phyloP scores from a whole-genome alignment of 768 basidiomycete species.

The Tephrocybe rancida region DNA sequence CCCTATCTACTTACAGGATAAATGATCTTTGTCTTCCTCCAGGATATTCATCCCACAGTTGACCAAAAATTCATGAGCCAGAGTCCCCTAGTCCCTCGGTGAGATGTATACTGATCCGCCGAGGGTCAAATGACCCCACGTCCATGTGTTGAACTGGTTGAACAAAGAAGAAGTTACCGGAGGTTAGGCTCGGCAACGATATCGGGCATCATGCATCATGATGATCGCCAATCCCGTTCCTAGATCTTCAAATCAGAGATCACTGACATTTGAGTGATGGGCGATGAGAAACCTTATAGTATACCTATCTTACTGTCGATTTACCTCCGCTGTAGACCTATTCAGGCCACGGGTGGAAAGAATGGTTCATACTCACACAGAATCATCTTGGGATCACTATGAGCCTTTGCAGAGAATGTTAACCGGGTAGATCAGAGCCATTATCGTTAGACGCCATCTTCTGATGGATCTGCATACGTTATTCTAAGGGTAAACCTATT shows the following conservation, averaged over 20 bases:
- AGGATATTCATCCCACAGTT: too few relatives aligned
- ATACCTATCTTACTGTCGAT: neutral
- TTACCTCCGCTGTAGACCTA: constrained; percentile 7
- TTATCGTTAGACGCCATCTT: neutral
- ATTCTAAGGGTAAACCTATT: constrained; percentile 1
- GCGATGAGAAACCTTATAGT: neutral
- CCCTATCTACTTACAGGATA: too few relatives aligned
- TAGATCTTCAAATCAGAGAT: constrained; percentile 12
- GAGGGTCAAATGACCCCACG: constrained; percentile 17
- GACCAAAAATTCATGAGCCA: too few relatives aligned
- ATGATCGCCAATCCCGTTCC: constrained; percentile 22
- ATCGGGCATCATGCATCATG: constrained; percentile 14
- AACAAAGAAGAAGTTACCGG: constrained; percentile 17
- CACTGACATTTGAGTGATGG: constrained; percentile 14
- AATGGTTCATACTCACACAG: neutral
- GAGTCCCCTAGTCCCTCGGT: too few relatives aligned
- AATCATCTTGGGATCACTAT: neutral
- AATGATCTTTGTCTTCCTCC: too few relatives aligned
- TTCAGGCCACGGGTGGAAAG: neutral
- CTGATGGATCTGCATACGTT: constrained; percentile 6
- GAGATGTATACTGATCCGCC: constrained; percentile 15
- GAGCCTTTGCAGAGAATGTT: neutral
- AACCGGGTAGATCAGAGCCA: neutral
- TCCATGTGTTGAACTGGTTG: constrained; percentile 15
- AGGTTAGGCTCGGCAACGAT: constrained; percentile 12